Evolutionary conservation across 805 yeast species (phyloP).

Genomic region (Kurtzmaniella cleridarum): DNA sequence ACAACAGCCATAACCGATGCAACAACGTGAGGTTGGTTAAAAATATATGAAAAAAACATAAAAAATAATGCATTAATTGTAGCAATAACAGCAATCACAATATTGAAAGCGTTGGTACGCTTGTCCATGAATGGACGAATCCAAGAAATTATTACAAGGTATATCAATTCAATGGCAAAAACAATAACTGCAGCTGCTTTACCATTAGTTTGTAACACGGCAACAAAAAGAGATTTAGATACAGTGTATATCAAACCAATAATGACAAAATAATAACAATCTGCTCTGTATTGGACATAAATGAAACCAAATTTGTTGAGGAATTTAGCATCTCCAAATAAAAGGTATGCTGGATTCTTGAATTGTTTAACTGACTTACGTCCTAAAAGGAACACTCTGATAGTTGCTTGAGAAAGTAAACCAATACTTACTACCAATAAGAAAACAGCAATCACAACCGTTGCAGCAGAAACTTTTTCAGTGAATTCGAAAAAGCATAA

Average conservation of each 20-base stretch:
- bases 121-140: slow-evolving; percentile 90
- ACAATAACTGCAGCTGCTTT: slow-evolving; percentile 75
- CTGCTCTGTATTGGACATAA: slow-evolving; percentile 87
- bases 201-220: slow-evolving; percentile 77
- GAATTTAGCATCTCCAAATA: slow-evolving; percentile 77
- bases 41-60: slow-evolving; percentile 80
- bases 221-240: slow-evolving; percentile 76
- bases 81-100: slow-evolving; percentile 73
- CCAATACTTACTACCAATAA: slow-evolving; percentile 53
- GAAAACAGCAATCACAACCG: slow-evolving; percentile 72
- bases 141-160: slow-evolving; percentile 60
- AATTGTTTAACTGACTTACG: slow-evolving; percentile 62
- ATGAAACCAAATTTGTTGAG: slow-evolving; percentile 88
- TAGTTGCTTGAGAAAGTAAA: slow-evolving; percentile 66
- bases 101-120: slow-evolving; percentile 90
- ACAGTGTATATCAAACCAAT: slow-evolving; percentile 62
- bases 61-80: slow-evolving; percentile 81
- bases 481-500: slow-evolving; percentile 88
- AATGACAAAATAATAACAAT: slow-evolving; percentile 74
- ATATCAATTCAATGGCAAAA: slow-evolving; percentile 69
- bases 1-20: slow-evolving; percentile 89
- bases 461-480: slow-evolving; percentile 76
- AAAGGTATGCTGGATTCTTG: slow-evolving; percentile 87
- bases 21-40: slow-evolving; percentile 81
- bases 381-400: slow-evolving; percentile 71